Evolutionary conservation across 352 stramenopile species (phyloP).

Genomic region (Salisapilia sapeloensis): DNA sequence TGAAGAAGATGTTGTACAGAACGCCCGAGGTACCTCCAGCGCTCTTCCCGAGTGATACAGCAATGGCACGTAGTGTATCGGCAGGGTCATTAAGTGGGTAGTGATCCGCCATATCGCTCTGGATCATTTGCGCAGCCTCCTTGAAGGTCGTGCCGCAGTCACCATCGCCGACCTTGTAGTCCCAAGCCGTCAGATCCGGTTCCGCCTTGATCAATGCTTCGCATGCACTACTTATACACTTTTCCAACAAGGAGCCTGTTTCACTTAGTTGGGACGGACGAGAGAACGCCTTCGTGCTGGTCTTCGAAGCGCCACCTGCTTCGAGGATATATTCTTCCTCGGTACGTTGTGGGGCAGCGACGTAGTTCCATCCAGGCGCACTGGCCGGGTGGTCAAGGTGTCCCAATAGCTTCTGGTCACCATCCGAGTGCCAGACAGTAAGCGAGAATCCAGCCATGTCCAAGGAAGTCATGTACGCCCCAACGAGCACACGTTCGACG

Average conservation of each 20-base stretch:
- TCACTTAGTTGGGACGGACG: slow-evolving; percentile 24
- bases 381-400: slow-evolving; percentile 45
- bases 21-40: slow-evolving; percentile 90
- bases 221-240: slow-evolving; percentile 44
- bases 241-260: slow-evolving; percentile 22
- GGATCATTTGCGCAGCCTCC: slow-evolving; percentile 79
- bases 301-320: slow-evolving; percentile 3
- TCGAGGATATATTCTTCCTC: slow-evolving; percentile 6
- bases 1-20: slow-evolving; percentile 90
- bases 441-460: slow-evolving; percentile 94
- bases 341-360: slow-evolving; percentile 10
- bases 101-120: slow-evolving; percentile 26
- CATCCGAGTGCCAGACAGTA: slow-evolving; percentile 69
- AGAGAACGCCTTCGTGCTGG: slow-evolving; percentile 10
- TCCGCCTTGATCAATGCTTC: slow-evolving; percentile 78
- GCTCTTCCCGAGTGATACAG: slow-evolving; percentile 45
- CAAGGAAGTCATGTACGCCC: slow-evolving; percentile 94
- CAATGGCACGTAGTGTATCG: slow-evolving; percentile 34
- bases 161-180: slow-evolving; percentile 93
- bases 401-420: slow-evolving; percentile 21
- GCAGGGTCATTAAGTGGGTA: slow-evolving; percentile 51
- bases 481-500: slow-evolving; percentile 82
- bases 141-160: slow-evolving; percentile 95
- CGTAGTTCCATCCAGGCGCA: slow-evolving; percentile 44
- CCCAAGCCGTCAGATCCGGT: slow-evolving; percentile 86